Percentiles rank a stretch among this genome's conserved stretches.
Conservation (phyloP, 2,329 filamentous ascomycete genomes). For the Trichoderma atrobrunneum region DNA sequence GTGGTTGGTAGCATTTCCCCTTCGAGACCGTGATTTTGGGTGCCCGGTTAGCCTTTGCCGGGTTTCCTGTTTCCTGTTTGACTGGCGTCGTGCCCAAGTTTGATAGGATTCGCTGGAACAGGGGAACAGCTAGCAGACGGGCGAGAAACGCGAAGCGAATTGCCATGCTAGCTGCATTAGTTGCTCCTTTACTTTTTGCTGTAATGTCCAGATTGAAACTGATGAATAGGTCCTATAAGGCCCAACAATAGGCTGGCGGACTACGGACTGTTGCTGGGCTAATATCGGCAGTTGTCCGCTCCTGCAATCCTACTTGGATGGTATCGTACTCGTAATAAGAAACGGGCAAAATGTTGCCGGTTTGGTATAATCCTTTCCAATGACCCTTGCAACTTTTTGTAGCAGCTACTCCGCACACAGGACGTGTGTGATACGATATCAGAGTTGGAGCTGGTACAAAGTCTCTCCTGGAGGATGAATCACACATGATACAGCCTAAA, state of each 20-base stretch:
- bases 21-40: neutral
- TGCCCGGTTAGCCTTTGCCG: neutral
- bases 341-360: neutral
- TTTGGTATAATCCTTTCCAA: neutral
- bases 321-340: neutral
- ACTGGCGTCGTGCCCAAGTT: neutral
- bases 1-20: constrained; percentile 8
- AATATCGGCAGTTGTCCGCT: constrained; percentile 5
- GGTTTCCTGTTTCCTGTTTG: neutral
- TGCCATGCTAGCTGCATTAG: neutral
- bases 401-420: neutral
- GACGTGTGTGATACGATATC: neutral
- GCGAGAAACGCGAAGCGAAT: neutral
- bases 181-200: neutral
- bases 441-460: neutral
- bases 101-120: neutral
- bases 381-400: neutral
- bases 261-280: neutral
- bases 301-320: neutral
- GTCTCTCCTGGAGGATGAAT: neutral
- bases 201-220: neutral
- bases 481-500: constrained; percentile 6
- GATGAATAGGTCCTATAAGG: neutral
- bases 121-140: neutral
- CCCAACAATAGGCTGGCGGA: neutral